Evolutionary conservation across 1,284 basidiomycete genomes (phyloP).

Genomic region (Acaromyces ingoldii): DNA sequence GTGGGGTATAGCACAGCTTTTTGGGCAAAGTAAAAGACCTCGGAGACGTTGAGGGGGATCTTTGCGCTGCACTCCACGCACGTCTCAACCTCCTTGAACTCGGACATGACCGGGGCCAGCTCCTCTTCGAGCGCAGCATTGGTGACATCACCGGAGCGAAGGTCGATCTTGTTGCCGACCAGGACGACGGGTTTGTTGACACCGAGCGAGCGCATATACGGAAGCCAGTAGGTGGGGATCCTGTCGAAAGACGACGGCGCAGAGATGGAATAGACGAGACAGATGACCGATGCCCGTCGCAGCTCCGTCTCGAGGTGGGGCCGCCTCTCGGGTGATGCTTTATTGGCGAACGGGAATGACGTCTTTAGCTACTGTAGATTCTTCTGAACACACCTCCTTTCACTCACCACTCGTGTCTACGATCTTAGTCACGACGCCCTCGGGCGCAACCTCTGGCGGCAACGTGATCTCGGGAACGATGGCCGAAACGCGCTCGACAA

Average conservation of each 20-base stretch:
- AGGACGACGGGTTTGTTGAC: slow-evolving; percentile 90
- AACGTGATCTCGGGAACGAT: slow-evolving; percentile 47
- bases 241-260: slow-evolving; percentile 92
- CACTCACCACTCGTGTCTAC: slow-evolving; percentile 36
- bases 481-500: slow-evolving; percentile 71
- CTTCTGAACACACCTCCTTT: not conserved
- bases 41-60: slow-evolving; percentile 73
- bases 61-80: slow-evolving; percentile 95
- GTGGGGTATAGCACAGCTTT: slow-evolving; percentile 97
- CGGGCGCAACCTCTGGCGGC: slow-evolving; percentile 46
- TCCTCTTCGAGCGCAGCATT: slow-evolving; percentile 84
- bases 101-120: slow-evolving; percentile 49
- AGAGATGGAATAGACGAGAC: slow-evolving; percentile 89
- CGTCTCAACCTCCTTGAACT: slow-evolving; percentile 69
- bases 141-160: slow-evolving; percentile 84
- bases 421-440: slow-evolving; percentile 48
- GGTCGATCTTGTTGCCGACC: slow-evolving; percentile 96
- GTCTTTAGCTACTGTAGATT: not conserved
- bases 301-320: slow-evolving; percentile 88
- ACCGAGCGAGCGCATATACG: slow-evolving; percentile 89
- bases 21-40: slow-evolving; percentile 99
- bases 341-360: not conserved
- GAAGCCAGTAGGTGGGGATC: slow-evolving; percentile 96
- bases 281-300: slow-evolving; percentile 93
- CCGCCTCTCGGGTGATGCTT: slow-evolving; percentile 72